A percentile compares a stretch with the other conserved stretches of the same genome.
Conservation (phyloP, 169 alveolate genomes). For the Plasmodium sp. region DNA sequence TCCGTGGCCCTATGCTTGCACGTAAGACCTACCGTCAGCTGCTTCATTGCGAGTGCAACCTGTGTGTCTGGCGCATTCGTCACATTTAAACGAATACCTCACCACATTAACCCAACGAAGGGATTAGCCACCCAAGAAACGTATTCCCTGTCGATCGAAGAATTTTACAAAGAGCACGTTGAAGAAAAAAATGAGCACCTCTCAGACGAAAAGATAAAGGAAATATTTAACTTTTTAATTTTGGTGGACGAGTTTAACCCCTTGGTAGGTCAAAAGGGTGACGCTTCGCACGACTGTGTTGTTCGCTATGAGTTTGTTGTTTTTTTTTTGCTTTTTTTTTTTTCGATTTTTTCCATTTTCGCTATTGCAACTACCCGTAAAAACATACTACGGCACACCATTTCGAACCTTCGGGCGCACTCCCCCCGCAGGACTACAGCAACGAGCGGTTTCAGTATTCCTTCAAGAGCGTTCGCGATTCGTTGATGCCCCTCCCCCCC, state of each 20-base stretch:
- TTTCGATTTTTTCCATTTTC: not conserved
- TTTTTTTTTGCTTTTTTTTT: not conserved
- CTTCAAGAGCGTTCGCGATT: constrained; percentile 13
- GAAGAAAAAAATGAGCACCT: not conserved
- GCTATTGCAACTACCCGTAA: not conserved
- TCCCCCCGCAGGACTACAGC: constrained; percentile 33
- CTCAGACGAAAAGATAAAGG: constrained; percentile 19
- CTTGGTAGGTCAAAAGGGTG: constrained; percentile 22
- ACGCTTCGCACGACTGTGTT: not conserved
- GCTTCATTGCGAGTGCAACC: not conserved
- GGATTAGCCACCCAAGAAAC: constrained; percentile 69
- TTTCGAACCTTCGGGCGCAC: not conserved
- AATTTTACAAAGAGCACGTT: not conserved
- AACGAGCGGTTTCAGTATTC: constrained; percentile 58
- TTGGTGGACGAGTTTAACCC: constrained; percentile 64
- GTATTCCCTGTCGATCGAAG: constrained; percentile 45
- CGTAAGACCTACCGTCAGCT: not conserved
- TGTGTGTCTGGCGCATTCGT: not conserved
- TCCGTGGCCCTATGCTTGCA: constrained; percentile 50
- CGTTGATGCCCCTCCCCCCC: not conserved
- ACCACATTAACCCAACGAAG: not conserved
- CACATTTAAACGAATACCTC: not conserved
- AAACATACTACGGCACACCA: not conserved
- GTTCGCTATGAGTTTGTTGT: not conserved
- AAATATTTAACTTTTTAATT: constrained; percentile 47